Base-by-base conservation (phyloP, 169 alveolate genomes). In the Plasmodium cynomolgi region DNA sequence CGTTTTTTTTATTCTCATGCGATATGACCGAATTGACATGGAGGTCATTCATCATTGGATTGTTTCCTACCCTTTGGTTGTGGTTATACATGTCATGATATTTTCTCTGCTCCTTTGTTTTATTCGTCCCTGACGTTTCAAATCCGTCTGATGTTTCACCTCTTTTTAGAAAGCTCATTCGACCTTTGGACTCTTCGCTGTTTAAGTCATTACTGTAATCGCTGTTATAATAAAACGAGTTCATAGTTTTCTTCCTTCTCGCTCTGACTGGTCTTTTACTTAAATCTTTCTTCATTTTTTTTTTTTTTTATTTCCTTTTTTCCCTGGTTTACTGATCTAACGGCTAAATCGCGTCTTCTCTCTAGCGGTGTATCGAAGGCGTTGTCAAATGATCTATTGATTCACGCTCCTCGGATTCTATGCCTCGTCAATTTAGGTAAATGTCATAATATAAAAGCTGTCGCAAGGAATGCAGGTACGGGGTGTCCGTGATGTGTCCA, bases 131-230 rank as follows among this genome's bases (percentile, higher is more conserved):
- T 33, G 47, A 6, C 3, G 77, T 68, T 68, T 68, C 77, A 68
- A n/a, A 75, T 75, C 50, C 83, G n/a, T 75, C 83, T 39, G 77
- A 80, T 17, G 83, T n/a, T 7, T 88, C 90, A n/a, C 41, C 71
- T 37, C 73, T 80, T 47, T 88, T 88, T 17, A 80, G 54, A 80
- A 58, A 20, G 41, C 73, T 88, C 50, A 80, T 33, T 88, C 54
- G 58, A 54, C 75, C 54, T 88, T 88, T 88, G 7, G 84, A 26
- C 1, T 88, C 94, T 62, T 88, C 94, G 34, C 37, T 88, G 82
- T 68, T 88, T 80, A 88, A 79, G 33, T 88, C 94, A 47, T 88
- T 88, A 79, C 94, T 88, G 50, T 88, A 88, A 88, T 88, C 94
- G 73, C 90, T 88, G 74, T 88, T 88, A 34, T 88, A 88, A 80